Evolutionary conservation across 148 eudicot species (phyloP).

Genomic region (Limonium bicolor): DNA sequence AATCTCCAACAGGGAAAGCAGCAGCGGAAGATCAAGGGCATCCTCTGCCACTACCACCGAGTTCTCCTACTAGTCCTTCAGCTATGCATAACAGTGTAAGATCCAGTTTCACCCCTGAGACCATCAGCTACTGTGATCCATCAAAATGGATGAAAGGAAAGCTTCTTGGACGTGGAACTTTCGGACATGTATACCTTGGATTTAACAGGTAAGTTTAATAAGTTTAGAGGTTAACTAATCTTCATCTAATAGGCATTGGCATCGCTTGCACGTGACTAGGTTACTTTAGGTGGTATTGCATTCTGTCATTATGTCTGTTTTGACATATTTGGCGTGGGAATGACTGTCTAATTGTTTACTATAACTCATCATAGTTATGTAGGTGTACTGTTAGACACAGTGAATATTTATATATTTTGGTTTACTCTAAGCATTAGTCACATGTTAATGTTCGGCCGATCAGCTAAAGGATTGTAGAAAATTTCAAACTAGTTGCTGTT

Average conservation of each 20-base stretch:
- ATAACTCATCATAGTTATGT: too few species aligned
- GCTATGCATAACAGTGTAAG: conserved; percentile 32
- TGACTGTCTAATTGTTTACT: too few species aligned
- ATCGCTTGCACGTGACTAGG: too few species aligned
- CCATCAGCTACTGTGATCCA: conserved; percentile 17
- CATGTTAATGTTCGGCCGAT: too few species aligned
- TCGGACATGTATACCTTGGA: conserved; percentile 93
- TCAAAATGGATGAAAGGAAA: conserved; percentile 90
- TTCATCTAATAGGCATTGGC: neutral
- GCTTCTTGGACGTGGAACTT: conserved; percentile 85
- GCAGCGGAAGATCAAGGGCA: conserved; percentile 65
- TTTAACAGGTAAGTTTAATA: conserved; percentile 52
- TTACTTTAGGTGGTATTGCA: too few species aligned
- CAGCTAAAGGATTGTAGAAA: too few species aligned
- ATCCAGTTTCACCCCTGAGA: conserved; percentile 24
- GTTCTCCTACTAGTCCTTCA: conserved; percentile 66
- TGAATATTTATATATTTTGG: too few species aligned
- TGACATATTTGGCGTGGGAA: too few species aligned
- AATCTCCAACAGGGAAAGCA: conserved; percentile 41
- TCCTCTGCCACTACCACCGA: conserved; percentile 82
- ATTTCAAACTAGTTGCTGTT: too few species aligned
- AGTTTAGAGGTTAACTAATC: neutral
- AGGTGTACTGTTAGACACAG: too few species aligned
- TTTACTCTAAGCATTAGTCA: too few species aligned
- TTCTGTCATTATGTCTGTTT: neutral